Evolutionary conservation across 2,329 filamentous ascomycete genomes (phyloP), one percentile per base, ranked within the genome.

Genomic region (Eurotiales sp.): DNA sequence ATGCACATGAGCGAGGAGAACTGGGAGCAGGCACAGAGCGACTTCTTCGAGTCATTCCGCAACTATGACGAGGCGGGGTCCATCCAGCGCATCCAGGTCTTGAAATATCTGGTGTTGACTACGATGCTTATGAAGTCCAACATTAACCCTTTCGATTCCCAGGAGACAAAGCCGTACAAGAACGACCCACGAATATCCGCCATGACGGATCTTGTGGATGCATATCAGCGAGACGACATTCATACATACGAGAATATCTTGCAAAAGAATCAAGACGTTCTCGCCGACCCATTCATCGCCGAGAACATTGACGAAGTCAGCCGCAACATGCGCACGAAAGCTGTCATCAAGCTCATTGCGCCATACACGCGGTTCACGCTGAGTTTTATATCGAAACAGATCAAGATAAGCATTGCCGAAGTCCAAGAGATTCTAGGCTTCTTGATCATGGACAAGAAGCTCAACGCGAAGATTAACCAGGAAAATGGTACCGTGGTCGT

Each of bases 1-100:
- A 99, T 99, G 93, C 91, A 97, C 75, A 97, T 99, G 93, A 93
- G 88, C 69, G 93, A 99, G 77, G 93, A 97, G 75, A 97, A 97
- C 69, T 99, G 93, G 93, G 90, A 93, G 68, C 89, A 91, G 64
- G 93, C 93, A 1, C 91, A 97, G 72, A 92, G 85, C 61, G 93
- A 97, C 75, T 99, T 99, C 72, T 96, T 96, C 70, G 93, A 99
- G 70, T 95, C 92, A 1, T 99, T 99, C 77, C 88, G 91, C 52
- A 97, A 96, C 74, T 99, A 97, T 73, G 93, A 99, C 67, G 93
- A 99, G 76, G 93, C 93, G 36, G 93, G 93, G 41, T 96, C 91
- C 22, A 81, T 96, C 63, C 92, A 97, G 70, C 84, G 93, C 43
- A 97, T 97, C 60, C 92, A 97, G 70, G 93, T 97, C 14, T 82